Conservation (phyloP, 2,329 filamentous ascomycete species). For the Nemania abortiva region DNA sequence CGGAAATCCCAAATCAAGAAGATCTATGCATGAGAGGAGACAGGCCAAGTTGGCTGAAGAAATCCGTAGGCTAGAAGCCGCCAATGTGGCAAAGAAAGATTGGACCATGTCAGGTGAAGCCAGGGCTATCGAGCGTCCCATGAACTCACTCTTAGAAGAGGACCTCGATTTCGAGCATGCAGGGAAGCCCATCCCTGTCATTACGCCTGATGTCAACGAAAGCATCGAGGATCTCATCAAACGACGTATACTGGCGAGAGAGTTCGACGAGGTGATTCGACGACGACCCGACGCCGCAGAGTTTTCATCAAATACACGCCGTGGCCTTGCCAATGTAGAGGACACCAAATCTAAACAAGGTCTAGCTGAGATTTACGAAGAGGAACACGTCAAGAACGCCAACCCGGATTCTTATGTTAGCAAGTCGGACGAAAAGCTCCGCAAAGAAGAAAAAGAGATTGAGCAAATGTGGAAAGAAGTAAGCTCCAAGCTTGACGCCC, state of each 20-base stretch:
- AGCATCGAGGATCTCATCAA: constrained; percentile 95
- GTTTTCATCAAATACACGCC: constrained; percentile 68
- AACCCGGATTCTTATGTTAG: constrained; percentile 85
- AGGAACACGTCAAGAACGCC: constrained; percentile 83
- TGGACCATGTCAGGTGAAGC: constrained; percentile 95
- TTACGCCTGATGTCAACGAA: constrained; percentile 91
- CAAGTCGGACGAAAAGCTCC: constrained; percentile 83
- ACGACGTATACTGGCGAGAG: constrained; percentile 85
- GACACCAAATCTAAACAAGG: constrained; percentile 89
- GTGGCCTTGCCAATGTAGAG: constrained; percentile 83
- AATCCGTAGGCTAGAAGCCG: constrained; percentile 90
- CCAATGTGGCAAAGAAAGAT: constrained; percentile 87
- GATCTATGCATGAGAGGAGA: constrained; percentile 86
- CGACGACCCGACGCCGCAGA: constrained; percentile 81
- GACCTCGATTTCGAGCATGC: constrained; percentile 96
- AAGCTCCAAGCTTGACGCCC: constrained; percentile 82
- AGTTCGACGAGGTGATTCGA: constrained; percentile 92
- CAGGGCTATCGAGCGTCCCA: constrained; percentile 80
- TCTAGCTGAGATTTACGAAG: constrained; percentile 93
- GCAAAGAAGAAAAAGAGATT: constrained; percentile 86
- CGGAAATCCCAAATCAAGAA: constrained; percentile 77
- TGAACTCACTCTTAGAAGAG: constrained; percentile 93
- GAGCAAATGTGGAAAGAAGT: constrained; percentile 85
- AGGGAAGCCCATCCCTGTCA: constrained; percentile 93
- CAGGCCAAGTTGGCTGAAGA: constrained; percentile 89